Evolutionary conservation across 2,329 filamentous ascomycete genomes (phyloP).

Genomic region (Penicillium sp.): DNA sequence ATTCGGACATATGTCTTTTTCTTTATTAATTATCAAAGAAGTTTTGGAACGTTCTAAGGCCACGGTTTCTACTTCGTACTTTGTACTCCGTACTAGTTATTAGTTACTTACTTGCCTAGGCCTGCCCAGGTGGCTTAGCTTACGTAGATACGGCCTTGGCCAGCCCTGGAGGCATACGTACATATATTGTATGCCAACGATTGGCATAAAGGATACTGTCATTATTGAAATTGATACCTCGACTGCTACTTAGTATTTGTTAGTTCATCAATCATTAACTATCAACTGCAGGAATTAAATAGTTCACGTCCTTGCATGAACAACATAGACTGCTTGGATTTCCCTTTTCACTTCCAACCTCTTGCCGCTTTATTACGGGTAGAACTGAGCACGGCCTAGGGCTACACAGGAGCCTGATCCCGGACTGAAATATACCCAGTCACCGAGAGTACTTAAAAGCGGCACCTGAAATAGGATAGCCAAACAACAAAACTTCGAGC

Average conservation of each 20-base stretch:
- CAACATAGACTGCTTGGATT: background rate
- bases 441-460: background rate
- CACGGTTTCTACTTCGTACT: background rate
- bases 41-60: background rate
- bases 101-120: no score
- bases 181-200: background rate
- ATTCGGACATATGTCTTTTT: background rate
- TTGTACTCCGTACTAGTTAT: background rate
- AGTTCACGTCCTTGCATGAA: slow-evolving; percentile 6
- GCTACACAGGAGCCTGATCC: no score
- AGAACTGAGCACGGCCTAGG: background rate
- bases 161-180: background rate
- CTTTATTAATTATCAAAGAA: background rate
- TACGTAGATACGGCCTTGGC: background rate
- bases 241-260: background rate
- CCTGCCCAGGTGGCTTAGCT: background rate
- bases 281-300: slow-evolving; percentile 1
- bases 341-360: background rate
- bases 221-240: background rate
- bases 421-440: background rate
- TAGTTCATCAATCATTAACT: background rate
- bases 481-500: background rate
- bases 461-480: background rate
- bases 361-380: background rate
- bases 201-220: background rate